A percentile compares a stretch with the other conserved stretches of the same genome.
phyloP scores from a whole-genome alignment of 202 grass and related monocot species.

The Alloteropsis angusta region DNA sequence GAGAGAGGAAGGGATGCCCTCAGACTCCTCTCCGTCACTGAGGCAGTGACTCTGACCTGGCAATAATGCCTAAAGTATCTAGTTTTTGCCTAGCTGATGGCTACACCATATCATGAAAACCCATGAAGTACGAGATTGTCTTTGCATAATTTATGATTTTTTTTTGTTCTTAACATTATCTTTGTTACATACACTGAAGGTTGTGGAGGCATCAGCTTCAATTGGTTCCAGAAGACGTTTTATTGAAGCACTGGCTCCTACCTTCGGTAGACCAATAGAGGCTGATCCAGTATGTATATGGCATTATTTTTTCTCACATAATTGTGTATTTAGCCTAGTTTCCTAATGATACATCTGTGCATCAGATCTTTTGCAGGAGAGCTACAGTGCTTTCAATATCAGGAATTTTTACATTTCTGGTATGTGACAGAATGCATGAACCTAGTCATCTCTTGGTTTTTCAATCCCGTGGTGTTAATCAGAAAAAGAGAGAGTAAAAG shows the following conservation, averaged over 20 bases:
- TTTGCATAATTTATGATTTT: conserved; percentile 1
- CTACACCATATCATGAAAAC: background rate
- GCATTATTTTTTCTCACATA: background rate
- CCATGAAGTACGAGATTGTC: background rate
- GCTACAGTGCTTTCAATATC: conserved; percentile 68
- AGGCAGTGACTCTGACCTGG: background rate
- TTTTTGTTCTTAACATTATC: background rate
- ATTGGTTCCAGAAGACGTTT: conserved; percentile 90
- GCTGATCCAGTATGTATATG: conserved; percentile 60
- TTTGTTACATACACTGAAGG: conserved; percentile 40
- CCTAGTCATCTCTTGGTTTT: background rate
- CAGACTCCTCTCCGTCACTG: background rate
- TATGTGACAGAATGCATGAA: conserved; percentile 35
- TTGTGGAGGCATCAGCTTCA: conserved; percentile 80
- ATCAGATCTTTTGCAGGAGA: conserved; percentile 85
- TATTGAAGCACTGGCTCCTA: conserved; percentile 73
- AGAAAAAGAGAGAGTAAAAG: background rate
- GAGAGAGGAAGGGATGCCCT: background rate
- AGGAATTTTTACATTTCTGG: conserved; percentile 89
- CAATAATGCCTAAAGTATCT: background rate
- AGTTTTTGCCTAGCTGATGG: background rate
- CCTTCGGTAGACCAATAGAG: conserved; percentile 84
- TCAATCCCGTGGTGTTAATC: background rate
- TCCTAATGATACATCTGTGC: conserved; percentile 2
- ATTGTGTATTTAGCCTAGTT: conserved; percentile 5